A percentile compares a stretch with the other conserved stretches of the same genome.
Conservation (phyloP, 495 filamentous ascomycete genomes). For the Margaritispora aquatica region DNA sequence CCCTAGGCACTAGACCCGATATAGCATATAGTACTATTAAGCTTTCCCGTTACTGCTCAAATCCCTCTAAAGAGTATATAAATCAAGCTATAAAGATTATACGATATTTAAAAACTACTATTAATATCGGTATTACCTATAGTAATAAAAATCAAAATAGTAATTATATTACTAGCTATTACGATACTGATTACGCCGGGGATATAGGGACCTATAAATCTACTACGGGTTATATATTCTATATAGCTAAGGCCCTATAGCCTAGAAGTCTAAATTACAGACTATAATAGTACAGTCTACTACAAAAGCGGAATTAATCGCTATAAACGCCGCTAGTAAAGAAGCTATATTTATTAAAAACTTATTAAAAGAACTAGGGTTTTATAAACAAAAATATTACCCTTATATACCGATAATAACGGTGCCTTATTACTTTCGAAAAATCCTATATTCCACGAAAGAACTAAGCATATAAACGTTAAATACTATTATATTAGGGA, state of each 20-base stretch:
- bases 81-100: conserved; percentile 12
- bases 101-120: conserved; percentile 19
- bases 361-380: conserved; percentile 8
- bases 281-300: conserved; percentile 6
- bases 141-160: background rate
- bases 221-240: conserved; percentile 9
- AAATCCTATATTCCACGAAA: conserved; percentile 10
- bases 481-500: conserved; percentile 18
- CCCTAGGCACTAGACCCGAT: conserved; percentile 18
- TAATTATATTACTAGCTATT: conserved; percentile 4
- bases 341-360: conserved; percentile 9
- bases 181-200: conserved; percentile 9
- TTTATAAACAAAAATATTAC: conserved; percentile 6
- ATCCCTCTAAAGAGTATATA: conserved; percentile 12
- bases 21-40: conserved; percentile 15
- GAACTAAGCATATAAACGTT: conserved; percentile 14
- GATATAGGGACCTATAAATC: conserved; percentile 8
- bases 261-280: conserved; percentile 12
- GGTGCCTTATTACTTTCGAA: conserved; percentile 8
- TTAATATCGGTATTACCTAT: conserved; percentile 13
- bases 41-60: conserved; percentile 4
- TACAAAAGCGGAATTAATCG: conserved; percentile 12
- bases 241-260: conserved; percentile 7
- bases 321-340: conserved; percentile 12
- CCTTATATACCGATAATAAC: conserved; percentile 15